phyloP scores from a whole-genome alignment of 306 rosid species.

The Mimosa pudica region DNA sequence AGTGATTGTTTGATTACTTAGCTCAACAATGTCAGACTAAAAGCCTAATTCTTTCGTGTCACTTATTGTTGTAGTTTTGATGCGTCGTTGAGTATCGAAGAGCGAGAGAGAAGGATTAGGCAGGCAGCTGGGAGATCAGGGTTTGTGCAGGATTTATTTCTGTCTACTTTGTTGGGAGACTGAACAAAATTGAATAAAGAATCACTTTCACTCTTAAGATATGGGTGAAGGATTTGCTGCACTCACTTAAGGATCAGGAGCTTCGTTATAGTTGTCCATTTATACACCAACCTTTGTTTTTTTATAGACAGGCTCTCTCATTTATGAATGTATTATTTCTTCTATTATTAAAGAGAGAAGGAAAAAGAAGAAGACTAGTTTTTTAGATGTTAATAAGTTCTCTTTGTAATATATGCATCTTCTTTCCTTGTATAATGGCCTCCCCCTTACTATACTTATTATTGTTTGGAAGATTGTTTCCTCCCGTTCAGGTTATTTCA shows the following conservation, averaged over 20 bases:
- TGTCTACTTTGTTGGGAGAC: constrained; percentile 66
- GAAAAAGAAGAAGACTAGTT: neutral
- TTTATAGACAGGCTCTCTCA: neutral
- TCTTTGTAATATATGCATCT: constrained; percentile 2
- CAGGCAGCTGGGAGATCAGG: constrained; percentile 89
- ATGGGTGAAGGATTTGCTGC: neutral
- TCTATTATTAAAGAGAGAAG: neutral
- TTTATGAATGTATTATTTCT: neutral
- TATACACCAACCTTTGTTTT: neutral
- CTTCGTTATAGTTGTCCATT: neutral
- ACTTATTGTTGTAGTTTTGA: constrained; percentile 52
- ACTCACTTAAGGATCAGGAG: neutral
- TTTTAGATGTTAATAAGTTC: neutral
- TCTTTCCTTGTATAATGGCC: neutral
- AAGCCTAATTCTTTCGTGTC: neutral
- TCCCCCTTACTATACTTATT: neutral
- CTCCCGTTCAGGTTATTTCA: neutral
- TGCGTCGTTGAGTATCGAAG: constrained; percentile 83
- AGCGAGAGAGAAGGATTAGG: constrained; percentile 73
- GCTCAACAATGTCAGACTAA: neutral
- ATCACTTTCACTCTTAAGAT: neutral
- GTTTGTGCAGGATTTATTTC: constrained; percentile 85
- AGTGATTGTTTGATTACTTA: neutral
- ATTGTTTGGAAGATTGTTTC: neutral
- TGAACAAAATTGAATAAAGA: neutral